phyloP scores from a whole-genome alignment of 305 asterid genomes.

The Fraxinus latifolia region DNA sequence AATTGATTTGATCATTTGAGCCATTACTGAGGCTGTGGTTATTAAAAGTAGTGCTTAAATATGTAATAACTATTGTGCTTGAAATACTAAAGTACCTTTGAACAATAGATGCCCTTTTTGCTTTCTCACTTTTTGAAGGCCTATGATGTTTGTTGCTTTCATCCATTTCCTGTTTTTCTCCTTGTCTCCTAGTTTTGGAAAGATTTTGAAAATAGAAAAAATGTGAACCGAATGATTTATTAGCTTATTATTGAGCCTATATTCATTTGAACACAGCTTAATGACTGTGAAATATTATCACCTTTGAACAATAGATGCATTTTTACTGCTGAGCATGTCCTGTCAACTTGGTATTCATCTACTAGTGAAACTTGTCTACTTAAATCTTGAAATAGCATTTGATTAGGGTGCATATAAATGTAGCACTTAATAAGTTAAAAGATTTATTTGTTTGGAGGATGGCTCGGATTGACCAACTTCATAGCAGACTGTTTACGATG shows the following conservation, averaged over 20 bases:
- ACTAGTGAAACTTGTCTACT: not conserved
- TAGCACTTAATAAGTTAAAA: not conserved
- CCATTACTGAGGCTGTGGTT: not conserved
- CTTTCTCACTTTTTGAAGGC: not conserved
- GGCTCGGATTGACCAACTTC: not conserved
- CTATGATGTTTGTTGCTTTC: not conserved
- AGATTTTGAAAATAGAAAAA: not conserved
- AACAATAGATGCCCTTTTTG: not conserved
- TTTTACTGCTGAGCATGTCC: not conserved
- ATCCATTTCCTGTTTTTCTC: not conserved
- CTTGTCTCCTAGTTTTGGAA: not conserved
- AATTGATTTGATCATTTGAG: not conserved
- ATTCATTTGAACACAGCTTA: not conserved
- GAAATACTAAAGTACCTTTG: not conserved
- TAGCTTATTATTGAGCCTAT: not conserved
- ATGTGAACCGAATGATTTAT: not conserved
- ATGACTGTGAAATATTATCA: not conserved
- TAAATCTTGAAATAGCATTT: constrained; percentile 4
- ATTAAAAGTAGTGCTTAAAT: not conserved
- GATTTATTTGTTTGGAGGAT: not conserved
- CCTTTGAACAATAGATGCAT: not conserved
- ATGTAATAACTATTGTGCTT: not conserved
- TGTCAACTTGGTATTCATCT: not conserved
- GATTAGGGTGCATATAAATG: not conserved
- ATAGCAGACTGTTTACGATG: not conserved